Base-by-base conservation (phyloP, 2,329 filamentous ascomycete species). In the Fusarium protoensiforme region DNA sequence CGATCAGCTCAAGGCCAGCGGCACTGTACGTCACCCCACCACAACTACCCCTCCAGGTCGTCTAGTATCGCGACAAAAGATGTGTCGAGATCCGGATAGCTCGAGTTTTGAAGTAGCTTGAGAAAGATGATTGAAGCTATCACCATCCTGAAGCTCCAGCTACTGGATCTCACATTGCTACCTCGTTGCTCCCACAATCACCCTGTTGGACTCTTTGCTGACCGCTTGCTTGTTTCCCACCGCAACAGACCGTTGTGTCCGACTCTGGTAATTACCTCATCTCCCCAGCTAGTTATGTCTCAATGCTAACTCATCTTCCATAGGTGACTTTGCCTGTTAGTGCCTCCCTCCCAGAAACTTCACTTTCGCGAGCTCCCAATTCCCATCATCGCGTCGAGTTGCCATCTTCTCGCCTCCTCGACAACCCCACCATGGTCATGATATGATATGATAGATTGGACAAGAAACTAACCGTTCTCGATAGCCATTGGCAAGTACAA, bases 401-500 rank as follows among this genome's bases (percentile, higher is more conserved):
- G 36, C 46, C 43, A 41, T 41, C 18, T 48, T 64, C 18, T 60
- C 33, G 54, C 63, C 31, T 27, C 53, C 36, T 35, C 57, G 24
- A 46, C 51, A 31, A 63, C 63, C 61, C 46, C 65, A 48, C 60
- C 56, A 71, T 65, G 46, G 57, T 66, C 29, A 66, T 60, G 59
- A 62, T 24, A 69, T 74, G 62, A 70, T 71, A 58, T 65, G 39
- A 67, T 62, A 59, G n/a, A 63, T 29, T 60, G 57, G 24, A 51
- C 43, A 41, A 53, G 27, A 75, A 71, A 71, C 80, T 81, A 20
- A 82, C 76, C 22, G 58, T 24, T 46, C 16, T n/a, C 16, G 67
- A 84, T 87, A 91, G 95, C 95, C 85, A 99, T 99, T 85, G 95
- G 90, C 89, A 98, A 98, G 90, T 99, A 99, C 92, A 97, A 98